These are phyloP conservation scores for Berberis thunbergii DNA, from an alignment of 164 flowering plant species.

Conservation along the genomic window DNA sequence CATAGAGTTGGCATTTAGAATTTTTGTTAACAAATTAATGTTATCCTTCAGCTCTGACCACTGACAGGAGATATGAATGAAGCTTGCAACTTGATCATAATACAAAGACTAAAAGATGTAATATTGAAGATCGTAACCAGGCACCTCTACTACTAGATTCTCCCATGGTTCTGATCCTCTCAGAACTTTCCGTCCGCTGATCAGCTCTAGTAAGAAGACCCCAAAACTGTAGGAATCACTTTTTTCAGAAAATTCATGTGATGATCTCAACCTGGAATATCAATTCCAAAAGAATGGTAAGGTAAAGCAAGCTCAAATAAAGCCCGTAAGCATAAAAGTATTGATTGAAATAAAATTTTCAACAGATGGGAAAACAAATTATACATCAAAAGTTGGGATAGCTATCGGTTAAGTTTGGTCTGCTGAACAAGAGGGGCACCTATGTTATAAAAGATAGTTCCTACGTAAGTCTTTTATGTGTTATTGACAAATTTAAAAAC, in stretches of 20 bases:
- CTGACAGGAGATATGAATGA: neutral
- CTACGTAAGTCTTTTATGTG: too few species aligned
- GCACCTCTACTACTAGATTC: slow-evolving; percentile 26
- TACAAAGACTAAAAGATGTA: too few species aligned
- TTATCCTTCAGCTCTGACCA: neutral
- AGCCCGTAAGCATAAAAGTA: too few species aligned
- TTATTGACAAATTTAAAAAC: neutral
- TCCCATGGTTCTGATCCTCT: slow-evolving; percentile 11
- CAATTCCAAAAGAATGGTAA: too few species aligned
- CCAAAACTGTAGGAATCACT: slow-evolving; percentile 43
- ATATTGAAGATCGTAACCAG: neutral
- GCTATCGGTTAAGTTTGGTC: too few species aligned
- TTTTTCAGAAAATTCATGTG: slow-evolving; percentile 17
- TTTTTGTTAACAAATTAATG: neutral
- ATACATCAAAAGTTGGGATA: too few species aligned
- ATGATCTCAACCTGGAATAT: slow-evolving; percentile 14
- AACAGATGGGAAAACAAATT: too few species aligned
- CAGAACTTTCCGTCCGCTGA: slow-evolving; percentile 31
- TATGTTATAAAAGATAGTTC: too few species aligned
- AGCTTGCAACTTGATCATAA: too few species aligned
- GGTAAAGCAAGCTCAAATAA: too few species aligned
- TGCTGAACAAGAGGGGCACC: too few species aligned
- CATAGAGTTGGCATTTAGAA: neutral
- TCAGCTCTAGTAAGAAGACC: slow-evolving; percentile 36
- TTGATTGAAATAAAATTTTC: too few species aligned